A percentile compares a stretch with the other conserved stretches of the same genome.
phyloP scores from a whole-genome alignment of 768 basidiomycete genomes.

The Clitopilus hobsonii region DNA sequence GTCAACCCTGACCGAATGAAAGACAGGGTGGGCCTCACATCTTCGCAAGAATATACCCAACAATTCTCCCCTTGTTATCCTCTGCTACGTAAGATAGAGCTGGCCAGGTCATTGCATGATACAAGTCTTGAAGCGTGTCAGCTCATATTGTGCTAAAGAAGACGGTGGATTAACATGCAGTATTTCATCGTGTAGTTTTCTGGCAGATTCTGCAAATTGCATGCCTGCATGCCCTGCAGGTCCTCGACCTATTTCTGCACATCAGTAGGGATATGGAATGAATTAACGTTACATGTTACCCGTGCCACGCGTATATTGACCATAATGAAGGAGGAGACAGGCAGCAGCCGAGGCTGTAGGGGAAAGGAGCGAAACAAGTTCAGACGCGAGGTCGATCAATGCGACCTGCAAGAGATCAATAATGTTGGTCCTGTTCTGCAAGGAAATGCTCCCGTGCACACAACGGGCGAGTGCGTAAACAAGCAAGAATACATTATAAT shows the following conservation, averaged over 20 bases:
- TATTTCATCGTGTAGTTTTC: conserved; percentile 91
- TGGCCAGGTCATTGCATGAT: conserved; percentile 95
- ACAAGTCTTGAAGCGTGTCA: conserved; percentile 58
- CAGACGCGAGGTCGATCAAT: too few relatives aligned
- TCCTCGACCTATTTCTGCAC: conserved; percentile 63
- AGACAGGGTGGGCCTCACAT: conserved; percentile 47
- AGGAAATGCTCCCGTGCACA: too few relatives aligned
- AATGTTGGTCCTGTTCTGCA: too few relatives aligned
- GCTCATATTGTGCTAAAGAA: neutral
- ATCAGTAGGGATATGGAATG: neutral
- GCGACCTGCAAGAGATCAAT: too few relatives aligned
- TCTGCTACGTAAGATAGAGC: conserved; percentile 92
- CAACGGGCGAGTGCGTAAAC: neutral
- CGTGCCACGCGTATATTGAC: conserved; percentile 37
- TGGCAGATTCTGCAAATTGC: conserved; percentile 91
- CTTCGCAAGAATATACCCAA: conserved; percentile 94
- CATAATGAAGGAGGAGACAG: conserved; percentile 16
- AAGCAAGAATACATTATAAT: neutral
- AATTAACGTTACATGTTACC: conserved; percentile 17
- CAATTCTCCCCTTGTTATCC: conserved; percentile 85
- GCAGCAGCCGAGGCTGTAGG: too few relatives aligned
- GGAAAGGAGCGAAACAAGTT: too few relatives aligned
- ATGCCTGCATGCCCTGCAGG: conserved; percentile 92
- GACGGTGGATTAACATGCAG: conserved; percentile 35
- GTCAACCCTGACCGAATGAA: conserved; percentile 7